These are phyloP conservation scores for Penicillium griseofulvum DNA, from an alignment of 2,329 filamentous ascomycete species.

Conservation along the genomic window DNA sequence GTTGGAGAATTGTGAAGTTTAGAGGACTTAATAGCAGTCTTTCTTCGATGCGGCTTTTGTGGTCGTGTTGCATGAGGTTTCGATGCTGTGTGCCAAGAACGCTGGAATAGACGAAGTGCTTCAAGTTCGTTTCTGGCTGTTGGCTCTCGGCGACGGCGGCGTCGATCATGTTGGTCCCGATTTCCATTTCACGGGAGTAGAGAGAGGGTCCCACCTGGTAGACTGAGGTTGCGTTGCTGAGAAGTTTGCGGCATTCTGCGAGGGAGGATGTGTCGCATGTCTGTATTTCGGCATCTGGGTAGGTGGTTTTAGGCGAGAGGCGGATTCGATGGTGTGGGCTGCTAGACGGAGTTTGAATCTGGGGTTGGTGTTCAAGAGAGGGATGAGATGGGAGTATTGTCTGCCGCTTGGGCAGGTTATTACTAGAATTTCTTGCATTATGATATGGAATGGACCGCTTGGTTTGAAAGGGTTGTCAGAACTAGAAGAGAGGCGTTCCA, in stretches of 20 bases:
- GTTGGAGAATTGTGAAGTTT: conserved; percentile 5
- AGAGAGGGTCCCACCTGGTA: conserved; percentile 1
- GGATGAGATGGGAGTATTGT: not conserved
- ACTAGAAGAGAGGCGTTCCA: not conserved
- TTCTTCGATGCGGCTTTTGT: not conserved
- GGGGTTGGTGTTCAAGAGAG: not conserved
- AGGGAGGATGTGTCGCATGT: not conserved
- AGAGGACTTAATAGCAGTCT: not conserved
- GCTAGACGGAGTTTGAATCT: conserved; percentile 5
- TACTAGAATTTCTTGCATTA: not conserved
- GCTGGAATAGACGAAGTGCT: conserved; percentile 2
- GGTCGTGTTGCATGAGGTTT: conserved; percentile 2
- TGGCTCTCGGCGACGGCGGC: conserved; percentile 2
- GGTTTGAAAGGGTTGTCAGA: not conserved
- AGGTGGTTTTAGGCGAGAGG: not conserved
- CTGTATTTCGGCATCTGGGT: not conserved
- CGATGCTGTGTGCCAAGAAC: not conserved
- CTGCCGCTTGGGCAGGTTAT: not conserved
- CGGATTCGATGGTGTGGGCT: not conserved
- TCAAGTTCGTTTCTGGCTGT: not conserved
- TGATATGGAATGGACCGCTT: not conserved
- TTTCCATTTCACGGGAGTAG: not conserved
- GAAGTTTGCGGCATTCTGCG: not conserved
- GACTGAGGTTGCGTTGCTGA: not conserved
- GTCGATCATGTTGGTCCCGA: conserved; percentile 5